Evolutionary conservation across 2,329 filamentous ascomycete genomes (phyloP), one percentile per base, ranked within the genome.

Genomic region (Pseudocercospora ulei): DNA sequence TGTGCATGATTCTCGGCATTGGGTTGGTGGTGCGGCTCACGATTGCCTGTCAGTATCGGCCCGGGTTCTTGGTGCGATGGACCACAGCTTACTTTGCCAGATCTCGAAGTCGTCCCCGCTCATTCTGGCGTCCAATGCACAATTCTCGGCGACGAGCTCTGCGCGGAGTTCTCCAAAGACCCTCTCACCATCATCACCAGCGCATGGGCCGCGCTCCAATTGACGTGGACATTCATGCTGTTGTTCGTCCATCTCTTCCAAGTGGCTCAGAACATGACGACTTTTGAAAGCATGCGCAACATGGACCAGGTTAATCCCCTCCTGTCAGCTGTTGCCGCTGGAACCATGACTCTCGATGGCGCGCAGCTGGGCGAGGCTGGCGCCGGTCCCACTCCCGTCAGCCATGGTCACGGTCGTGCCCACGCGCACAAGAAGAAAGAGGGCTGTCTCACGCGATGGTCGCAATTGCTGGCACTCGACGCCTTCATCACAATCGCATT

Each of bases 201-300:
- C 7, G 65, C 83, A 17, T 98, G 90, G 90, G 73, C 74, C 4
- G 72, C 74, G 2, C 67, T 95, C 27, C 92, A 98, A 62, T 72
- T 95, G 19, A 80, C 84, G 12, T 98, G 90, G 90, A 84, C 96
- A 2, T 79, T 81, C n/a, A 96, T 98, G 87, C 77, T 98, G 20
- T 72, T 95, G 43, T 81, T 86, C 48, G 92, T 96, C 3, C 92
- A 98, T 59, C 77, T 95, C 35, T 72, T 95, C 35, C 90, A 98
- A 59, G 80, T 98, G 35, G 82, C 86, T 0, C 78, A 86, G 45
- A 92, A 87, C 41, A 80, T 93, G 69, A 98, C 90, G 1, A 98
- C 90, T 0, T 96, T 83, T 63, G 90, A 98, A 63, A 93, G 87
- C 61, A 96, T 98, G 87, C 78, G 80, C 47, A 81, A 84, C 35